A percentile compares a stretch with the other conserved stretches of the same genome.
Conservation (phyloP, 495 filamentous ascomycete genomes). For the Daldinia vernicosa region DNA sequence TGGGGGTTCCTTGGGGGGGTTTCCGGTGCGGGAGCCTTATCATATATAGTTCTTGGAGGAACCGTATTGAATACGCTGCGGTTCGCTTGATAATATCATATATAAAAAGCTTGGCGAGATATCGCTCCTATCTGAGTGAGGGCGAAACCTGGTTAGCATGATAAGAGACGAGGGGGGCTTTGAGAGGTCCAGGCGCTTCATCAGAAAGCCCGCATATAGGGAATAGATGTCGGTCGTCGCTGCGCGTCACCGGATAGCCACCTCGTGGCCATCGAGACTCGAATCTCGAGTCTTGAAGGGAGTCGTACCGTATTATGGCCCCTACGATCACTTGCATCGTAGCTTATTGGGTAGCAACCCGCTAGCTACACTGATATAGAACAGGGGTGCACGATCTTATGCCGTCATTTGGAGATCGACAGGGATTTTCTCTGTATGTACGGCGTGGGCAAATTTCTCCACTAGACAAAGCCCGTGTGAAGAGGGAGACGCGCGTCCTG, state of each 20-base stretch:
- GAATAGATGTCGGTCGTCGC: slow-evolving; percentile 6
- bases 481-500: slow-evolving; percentile 41
- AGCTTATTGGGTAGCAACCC: slow-evolving; percentile 27
- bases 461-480: slow-evolving; percentile 34
- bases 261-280: slow-evolving; percentile 1
- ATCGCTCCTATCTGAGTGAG: slow-evolving; percentile 15
- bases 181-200: slow-evolving; percentile 6
- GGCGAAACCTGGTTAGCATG: slow-evolving; percentile 24
- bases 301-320: slow-evolving; percentile 17
- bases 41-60: slow-evolving; percentile 33
- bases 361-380: slow-evolving; percentile 33
- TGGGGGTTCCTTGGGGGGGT: slow-evolving; percentile 35
- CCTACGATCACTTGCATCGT: slow-evolving; percentile 15
- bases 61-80: slow-evolving; percentile 12
- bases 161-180: slow-evolving; percentile 33
- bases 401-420: slow-evolving; percentile 42
- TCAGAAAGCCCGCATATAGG: slow-evolving; percentile 15
- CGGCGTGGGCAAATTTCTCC: slow-evolving; percentile 24
- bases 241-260: slow-evolving; percentile 10
- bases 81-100: slow-evolving; percentile 35
- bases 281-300: neutral
- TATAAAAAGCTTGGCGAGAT: slow-evolving; percentile 43
- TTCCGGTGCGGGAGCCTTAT: slow-evolving; percentile 24
- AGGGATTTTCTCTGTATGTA: slow-evolving; percentile 25
- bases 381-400: slow-evolving; percentile 38